Percentiles rank a stretch among this genome's conserved stretches.
These are phyloP conservation scores for Polygonum maritimum DNA, from an alignment of 148 eudicot species.

Conservation along the genomic window DNA sequence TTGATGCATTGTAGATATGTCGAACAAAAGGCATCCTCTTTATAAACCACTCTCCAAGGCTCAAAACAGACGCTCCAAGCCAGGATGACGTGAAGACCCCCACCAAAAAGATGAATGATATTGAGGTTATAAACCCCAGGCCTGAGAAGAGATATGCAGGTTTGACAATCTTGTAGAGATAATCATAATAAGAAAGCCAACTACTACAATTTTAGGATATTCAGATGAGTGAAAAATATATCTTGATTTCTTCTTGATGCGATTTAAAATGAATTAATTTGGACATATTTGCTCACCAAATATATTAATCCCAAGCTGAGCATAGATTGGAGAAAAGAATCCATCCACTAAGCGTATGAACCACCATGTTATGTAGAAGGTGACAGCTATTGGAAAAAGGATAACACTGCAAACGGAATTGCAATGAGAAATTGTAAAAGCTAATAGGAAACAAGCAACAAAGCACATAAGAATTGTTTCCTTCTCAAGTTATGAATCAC, in stretches of 20 bases:
- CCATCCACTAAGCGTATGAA: conserved; percentile 68
- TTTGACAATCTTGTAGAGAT: background rate
- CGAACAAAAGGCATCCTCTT: conserved; percentile 74
- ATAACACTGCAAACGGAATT: conserved; percentile 47
- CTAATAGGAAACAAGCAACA: background rate
- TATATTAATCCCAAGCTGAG: conserved; percentile 48
- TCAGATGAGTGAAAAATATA: background rate
- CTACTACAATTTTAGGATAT: background rate
- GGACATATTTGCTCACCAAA: conserved; percentile 42
- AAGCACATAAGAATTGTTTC: background rate
- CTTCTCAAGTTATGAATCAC: background rate
- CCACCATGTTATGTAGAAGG: conserved; percentile 75
- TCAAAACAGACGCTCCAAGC: conserved; percentile 65
- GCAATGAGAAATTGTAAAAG: background rate
- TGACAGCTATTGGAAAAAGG: conserved; percentile 58
- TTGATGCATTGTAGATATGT: conserved; percentile 70
- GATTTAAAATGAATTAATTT: background rate
- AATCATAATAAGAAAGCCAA: background rate
- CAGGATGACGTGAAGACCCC: conserved; percentile 85
- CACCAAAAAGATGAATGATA: conserved; percentile 67
- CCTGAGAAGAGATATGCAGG: conserved; percentile 23
- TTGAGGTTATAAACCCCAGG: conserved; percentile 63
- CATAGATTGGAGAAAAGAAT: conserved; percentile 58
- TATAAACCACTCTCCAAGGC: conserved; percentile 71
- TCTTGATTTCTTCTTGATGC: background rate